Base-by-base conservation (phyloP, 208 protist species). In the Leishmania major region DNA sequence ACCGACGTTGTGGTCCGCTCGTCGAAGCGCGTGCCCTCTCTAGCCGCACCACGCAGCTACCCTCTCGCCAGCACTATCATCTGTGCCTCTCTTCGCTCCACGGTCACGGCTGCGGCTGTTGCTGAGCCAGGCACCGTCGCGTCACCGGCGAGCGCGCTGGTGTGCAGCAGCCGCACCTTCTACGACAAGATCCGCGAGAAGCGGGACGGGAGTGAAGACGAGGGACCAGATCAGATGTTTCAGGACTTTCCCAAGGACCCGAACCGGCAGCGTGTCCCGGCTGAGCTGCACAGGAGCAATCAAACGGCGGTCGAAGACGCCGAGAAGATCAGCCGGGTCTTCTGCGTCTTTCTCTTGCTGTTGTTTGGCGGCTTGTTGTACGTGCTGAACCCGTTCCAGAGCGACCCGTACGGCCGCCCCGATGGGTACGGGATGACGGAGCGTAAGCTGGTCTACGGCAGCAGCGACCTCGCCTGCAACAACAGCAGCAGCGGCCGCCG, bases 151-250 rank as follows among this genome's bases (percentile, higher is more conserved):
- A 59, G 45, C 78, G 79, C 75, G 55, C 72, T 85, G 17, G 53
- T 47, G 70, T 85, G 82, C 77, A 62, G 82, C 62, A 57, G 64
- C 11, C 87, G 89, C n/a, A 80, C 45, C 45, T 96, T 92, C 72
- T 96, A 96, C 79, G 91, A 94, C 45, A 91, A 92, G 74, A 84
- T 96, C 45, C 82, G 87, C 28, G 51, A 92, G 74, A 81, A 91
- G 59, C 80, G 88, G 19, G 90, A 94, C 28, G 74, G 80, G 17
- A 93, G 89, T 66, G 90, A 94, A 43, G 84, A 82, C 1, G 88
- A 85, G 10, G 88, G 90, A 7, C 85, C 90, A 0, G 85, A 83
- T 8, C 77, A 79, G 22, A 93, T 96, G 88, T 96, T 94, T 76
- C 59, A 82, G 17, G 90, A 93, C 51, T 94, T 96, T 75, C 81